Evolutionary conservation across 352 stramenopile genomes (phyloP).

Genomic region (Phytopythium cucurbitacearum): DNA sequence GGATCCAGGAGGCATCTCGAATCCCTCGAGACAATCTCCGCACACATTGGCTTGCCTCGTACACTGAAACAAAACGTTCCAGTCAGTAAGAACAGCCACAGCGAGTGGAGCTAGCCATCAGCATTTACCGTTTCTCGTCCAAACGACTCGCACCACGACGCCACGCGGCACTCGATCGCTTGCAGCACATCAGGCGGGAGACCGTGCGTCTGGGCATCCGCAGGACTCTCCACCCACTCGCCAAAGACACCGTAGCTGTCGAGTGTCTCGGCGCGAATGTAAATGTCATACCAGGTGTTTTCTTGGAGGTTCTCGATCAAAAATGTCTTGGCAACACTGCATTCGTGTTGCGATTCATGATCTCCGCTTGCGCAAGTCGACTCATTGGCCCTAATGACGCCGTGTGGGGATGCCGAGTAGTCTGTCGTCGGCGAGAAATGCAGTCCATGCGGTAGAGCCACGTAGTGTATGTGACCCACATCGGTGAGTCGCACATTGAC

Average conservation of each 20-base stretch:
- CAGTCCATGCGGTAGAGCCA: constrained; percentile 32
- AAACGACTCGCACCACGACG: constrained; percentile 36
- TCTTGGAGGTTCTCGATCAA: constrained; percentile 44
- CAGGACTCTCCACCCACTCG: constrained; percentile 47
- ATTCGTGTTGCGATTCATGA: neutral
- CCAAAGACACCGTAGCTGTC: constrained; percentile 65
- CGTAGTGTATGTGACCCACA: constrained; percentile 60
- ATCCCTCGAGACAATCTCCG: constrained; percentile 66
- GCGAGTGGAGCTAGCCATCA: neutral
- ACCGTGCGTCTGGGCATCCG: constrained; percentile 52
- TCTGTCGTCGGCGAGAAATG: constrained; percentile 7
- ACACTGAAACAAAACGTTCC: constrained; percentile 22
- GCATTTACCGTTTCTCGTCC: constrained; percentile 43
- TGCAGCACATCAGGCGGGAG: constrained; percentile 64
- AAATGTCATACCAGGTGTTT: constrained; percentile 65
- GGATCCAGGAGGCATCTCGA: constrained; percentile 6
- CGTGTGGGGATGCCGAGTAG: neutral
- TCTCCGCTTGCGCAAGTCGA: neutral
- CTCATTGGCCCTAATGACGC: constrained; percentile 11
- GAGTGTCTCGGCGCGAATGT: constrained; percentile 71
- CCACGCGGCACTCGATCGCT: constrained; percentile 43
- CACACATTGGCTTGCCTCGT: constrained; percentile 47
- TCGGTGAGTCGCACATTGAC: constrained; percentile 43
- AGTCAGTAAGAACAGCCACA: neutral
- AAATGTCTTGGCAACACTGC: constrained; percentile 23